A percentile compares a stretch with the other conserved stretches of the same genome.
phyloP scores from a whole-genome alignment of 352 stramenopile species.

The Pythium utonaiense region DNA sequence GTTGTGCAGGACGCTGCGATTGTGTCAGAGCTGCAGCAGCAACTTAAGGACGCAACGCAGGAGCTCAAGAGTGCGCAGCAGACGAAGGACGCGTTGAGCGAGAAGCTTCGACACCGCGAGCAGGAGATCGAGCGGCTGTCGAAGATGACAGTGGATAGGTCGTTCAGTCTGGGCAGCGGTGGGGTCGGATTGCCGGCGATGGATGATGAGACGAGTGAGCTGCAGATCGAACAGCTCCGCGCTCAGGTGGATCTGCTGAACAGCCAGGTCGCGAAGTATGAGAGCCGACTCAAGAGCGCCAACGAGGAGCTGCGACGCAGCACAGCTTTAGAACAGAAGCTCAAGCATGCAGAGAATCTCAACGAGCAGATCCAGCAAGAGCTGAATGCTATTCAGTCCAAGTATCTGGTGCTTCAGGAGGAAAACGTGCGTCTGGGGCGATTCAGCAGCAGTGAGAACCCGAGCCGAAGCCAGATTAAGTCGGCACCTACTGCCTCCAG shows the following conservation, averaged over 20 bases:
- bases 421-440: conserved; percentile 33
- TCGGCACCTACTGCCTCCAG: not conserved
- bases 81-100: conserved; percentile 36
- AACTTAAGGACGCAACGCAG: conserved; percentile 37
- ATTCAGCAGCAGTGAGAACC: not conserved
- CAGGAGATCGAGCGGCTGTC: conserved; percentile 63
- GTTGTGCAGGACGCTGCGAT: conserved; percentile 26
- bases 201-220: conserved; percentile 35
- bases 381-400: conserved; percentile 38
- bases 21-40: conserved; percentile 40
- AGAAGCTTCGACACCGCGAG: conserved; percentile 61
- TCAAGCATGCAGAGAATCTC: conserved; percentile 49
- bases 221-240: conserved; percentile 70
- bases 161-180: not conserved
- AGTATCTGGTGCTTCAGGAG: conserved; percentile 50
- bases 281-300: conserved; percentile 59
- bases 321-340: conserved; percentile 42
- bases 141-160: conserved; percentile 37
- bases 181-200: not conserved
- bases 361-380: conserved; percentile 53
- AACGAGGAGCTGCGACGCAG: conserved; percentile 48
- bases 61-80: conserved; percentile 46
- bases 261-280: conserved; percentile 79
- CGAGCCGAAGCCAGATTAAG: conserved; percentile 2
- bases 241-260: conserved; percentile 75